Evolutionary conservation across 352 stramenopile genomes (phyloP).

Genomic region (Phytophthora tentaculata): DNA sequence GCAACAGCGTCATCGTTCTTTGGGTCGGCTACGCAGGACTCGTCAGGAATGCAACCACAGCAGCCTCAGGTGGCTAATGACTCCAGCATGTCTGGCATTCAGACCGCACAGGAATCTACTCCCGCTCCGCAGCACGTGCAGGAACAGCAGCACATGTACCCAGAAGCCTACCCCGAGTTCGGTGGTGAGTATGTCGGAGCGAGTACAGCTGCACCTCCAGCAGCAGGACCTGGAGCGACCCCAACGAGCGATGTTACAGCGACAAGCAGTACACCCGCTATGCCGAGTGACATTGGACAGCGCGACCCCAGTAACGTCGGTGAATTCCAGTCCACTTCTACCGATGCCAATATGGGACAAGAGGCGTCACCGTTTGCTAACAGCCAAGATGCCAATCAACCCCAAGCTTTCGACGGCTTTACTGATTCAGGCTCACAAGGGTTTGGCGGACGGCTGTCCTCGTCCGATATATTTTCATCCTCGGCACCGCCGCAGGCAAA

Average conservation of each 20-base stretch:
- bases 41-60: slow-evolving; percentile 16
- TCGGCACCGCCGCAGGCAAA: slow-evolving; percentile 25
- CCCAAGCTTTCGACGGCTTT: slow-evolving; percentile 36
- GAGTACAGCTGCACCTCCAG: neutral
- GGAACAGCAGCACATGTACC: slow-evolving; percentile 10
- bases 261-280: neutral
- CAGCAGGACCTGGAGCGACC: neutral
- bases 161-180: slow-evolving; percentile 12
- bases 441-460: slow-evolving; percentile 13
- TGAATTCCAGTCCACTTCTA: slow-evolving; percentile 3
- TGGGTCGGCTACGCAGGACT: slow-evolving; percentile 27
- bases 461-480: slow-evolving; percentile 52
- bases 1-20: slow-evolving; percentile 44
- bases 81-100: neutral
- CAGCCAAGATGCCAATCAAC: slow-evolving; percentile 8
- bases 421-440: slow-evolving; percentile 21
- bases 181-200: slow-evolving; percentile 13
- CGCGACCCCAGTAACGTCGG: slow-evolving; percentile 5
- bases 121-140: slow-evolving; percentile 12
- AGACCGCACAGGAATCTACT: slow-evolving; percentile 4
- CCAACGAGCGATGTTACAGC: slow-evolving; percentile 4
- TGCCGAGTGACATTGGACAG: slow-evolving; percentile 15
- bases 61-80: slow-evolving; percentile 14
- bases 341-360: slow-evolving; percentile 3
- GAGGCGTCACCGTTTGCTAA: slow-evolving; percentile 7